phyloP scores from a whole-genome alignment of 164 flowering plant genomes.

The Vitis vinifera region DNA sequence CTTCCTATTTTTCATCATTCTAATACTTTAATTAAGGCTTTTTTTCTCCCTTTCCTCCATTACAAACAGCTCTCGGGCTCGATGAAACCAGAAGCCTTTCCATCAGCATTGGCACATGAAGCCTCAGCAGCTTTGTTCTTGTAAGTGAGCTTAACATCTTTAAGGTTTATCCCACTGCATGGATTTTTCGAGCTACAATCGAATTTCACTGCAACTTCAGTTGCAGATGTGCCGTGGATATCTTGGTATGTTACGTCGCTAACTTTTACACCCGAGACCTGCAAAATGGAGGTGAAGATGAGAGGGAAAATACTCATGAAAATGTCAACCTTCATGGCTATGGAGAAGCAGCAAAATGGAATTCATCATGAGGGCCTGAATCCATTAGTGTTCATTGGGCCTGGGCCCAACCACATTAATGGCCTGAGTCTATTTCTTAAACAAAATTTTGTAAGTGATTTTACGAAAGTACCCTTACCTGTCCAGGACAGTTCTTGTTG shows the following conservation, averaged over 20 bases:
- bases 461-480: slow-evolving; percentile 30
- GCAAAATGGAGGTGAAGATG: background rate
- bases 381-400: too few relatives aligned
- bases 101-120: slow-evolving; percentile 33
- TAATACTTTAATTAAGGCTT: too few relatives aligned
- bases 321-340: background rate
- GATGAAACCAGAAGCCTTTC: slow-evolving; percentile 28
- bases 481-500: slow-evolving; percentile 41
- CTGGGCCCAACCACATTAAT: too few relatives aligned
- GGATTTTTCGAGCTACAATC: slow-evolving; percentile 47
- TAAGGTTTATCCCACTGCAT: slow-evolving; percentile 36
- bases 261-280: slow-evolving; percentile 43
- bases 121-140: slow-evolving; percentile 22
- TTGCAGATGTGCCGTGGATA: slow-evolving; percentile 53
- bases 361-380: too few relatives aligned
- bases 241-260: slow-evolving; percentile 36
- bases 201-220: slow-evolving; percentile 42
- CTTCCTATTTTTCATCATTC: background rate
- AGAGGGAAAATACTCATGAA: background rate
- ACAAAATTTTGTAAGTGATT: too few relatives aligned
- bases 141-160: slow-evolving; percentile 43
- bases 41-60: background rate
- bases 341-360: too few relatives aligned
- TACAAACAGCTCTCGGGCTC: slow-evolving; percentile 37
- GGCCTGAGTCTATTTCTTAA: too few relatives aligned